Evolutionary conservation across 1,284 basidiomycete species (phyloP).

Genomic region (Puccinia coronata): DNA sequence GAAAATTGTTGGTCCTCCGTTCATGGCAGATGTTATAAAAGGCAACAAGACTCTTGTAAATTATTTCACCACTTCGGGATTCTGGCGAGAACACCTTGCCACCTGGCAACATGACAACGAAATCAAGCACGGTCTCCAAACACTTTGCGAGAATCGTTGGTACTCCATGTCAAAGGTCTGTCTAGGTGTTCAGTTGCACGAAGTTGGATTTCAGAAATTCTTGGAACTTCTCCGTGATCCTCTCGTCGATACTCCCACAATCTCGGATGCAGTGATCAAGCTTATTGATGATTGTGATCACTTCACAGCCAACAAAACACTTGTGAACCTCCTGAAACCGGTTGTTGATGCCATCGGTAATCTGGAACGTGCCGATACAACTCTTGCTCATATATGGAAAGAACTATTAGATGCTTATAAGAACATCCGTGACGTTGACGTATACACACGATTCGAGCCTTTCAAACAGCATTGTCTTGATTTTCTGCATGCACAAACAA

Average conservation of each 20-base stretch:
- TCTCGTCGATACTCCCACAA: conserved; percentile 9
- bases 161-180: background rate
- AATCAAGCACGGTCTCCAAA: background rate
- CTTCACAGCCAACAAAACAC: conserved; percentile 24
- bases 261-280: background rate
- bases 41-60: conserved; percentile 18
- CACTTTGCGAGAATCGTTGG: background rate
- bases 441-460: background rate
- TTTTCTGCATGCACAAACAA: background rate
- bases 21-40: background rate
- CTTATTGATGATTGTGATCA: conserved; percentile 25
- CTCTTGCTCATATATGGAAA: conserved; percentile 19
- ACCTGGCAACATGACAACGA: background rate
- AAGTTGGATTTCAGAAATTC: conserved; percentile 12
- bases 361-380: conserved; percentile 13
- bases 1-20: conserved; percentile 2
- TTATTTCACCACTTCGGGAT: conserved; percentile 2
- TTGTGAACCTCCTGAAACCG: conserved; percentile 3
- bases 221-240: background rate
- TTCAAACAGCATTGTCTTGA: conserved; percentile 13
- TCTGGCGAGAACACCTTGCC: background rate
- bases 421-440: background rate
- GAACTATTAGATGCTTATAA: background rate
- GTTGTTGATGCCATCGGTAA: background rate
- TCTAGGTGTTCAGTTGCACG: background rate